Percentiles rank a stretch among this genome's conserved stretches.
Conservation (phyloP, 805 yeast species). For the Candida berthetii region DNA sequence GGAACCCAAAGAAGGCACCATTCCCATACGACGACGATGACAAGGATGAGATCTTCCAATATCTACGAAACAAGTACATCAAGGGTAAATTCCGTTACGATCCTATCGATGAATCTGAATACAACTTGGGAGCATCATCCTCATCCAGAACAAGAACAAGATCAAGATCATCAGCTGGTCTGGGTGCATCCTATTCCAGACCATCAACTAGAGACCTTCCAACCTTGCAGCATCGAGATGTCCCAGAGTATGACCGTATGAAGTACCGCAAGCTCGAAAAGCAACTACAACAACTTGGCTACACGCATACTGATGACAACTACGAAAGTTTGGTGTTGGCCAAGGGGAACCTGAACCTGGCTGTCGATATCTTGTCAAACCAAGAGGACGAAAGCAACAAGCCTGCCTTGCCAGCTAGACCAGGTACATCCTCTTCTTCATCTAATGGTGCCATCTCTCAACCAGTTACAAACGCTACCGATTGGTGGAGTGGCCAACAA, state of each 20-base stretch:
- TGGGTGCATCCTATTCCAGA: slow-evolving; percentile 11
- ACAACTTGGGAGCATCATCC: slow-evolving; percentile 7
- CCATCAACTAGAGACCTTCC: slow-evolving; percentile 25
- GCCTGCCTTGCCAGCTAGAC: slow-evolving; percentile 39
- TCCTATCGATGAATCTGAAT: slow-evolving; percentile 23
- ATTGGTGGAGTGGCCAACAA: slow-evolving; percentile 14
- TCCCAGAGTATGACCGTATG: slow-evolving; percentile 46
- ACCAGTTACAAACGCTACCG: slow-evolving; percentile 5
- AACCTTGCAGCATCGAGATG: slow-evolving; percentile 40
- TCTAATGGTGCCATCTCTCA: slow-evolving; percentile 1
- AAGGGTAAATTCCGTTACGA: slow-evolving; percentile 44
- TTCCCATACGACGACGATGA: slow-evolving; percentile 77
- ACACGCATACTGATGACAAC: slow-evolving; percentile 45
- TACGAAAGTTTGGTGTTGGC: slow-evolving; percentile 58
- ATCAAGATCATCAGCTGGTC: slow-evolving; percentile 14
- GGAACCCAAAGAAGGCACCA: slow-evolving; percentile 67
- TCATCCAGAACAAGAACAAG: slow-evolving; percentile 6
- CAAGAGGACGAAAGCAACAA: slow-evolving; percentile 34
- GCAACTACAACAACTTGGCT: slow-evolving; percentile 50
- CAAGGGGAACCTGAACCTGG: slow-evolving; percentile 52
- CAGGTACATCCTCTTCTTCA: slow-evolving; percentile 10
- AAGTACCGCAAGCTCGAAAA: slow-evolving; percentile 45
- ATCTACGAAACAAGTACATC: slow-evolving; percentile 62
- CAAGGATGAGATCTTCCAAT: slow-evolving; percentile 51
- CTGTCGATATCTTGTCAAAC: slow-evolving; percentile 49